Conservation (phyloP, 352 stramenopile genomes). For the Globisporangium sylvaticum region DNA sequence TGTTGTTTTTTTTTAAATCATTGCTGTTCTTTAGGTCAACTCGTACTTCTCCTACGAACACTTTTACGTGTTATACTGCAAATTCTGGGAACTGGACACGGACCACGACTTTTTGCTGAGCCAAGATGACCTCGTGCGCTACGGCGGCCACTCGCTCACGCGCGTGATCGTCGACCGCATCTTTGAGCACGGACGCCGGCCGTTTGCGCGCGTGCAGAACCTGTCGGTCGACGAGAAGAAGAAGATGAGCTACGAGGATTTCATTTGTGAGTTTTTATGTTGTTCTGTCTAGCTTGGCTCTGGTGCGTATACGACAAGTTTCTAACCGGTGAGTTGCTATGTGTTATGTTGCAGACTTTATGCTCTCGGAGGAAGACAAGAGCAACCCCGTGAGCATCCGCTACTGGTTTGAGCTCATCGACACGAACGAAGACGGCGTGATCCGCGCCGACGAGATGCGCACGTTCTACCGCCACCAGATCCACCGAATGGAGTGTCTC, state of each 20-base stretch:
- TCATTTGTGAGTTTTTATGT: slow-evolving; percentile 67
- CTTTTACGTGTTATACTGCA: slow-evolving; percentile 99
- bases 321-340: neutral
- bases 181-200: slow-evolving; percentile 75
- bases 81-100: slow-evolving; percentile 99
- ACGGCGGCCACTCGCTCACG: slow-evolving; percentile 80
- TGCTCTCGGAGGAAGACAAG: slow-evolving; percentile 99
- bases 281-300: neutral
- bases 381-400: slow-evolving; percentile 93
- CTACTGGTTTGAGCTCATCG: slow-evolving; percentile 98
- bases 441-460: slow-evolving; percentile 96
- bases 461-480: slow-evolving; percentile 91
- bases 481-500: slow-evolving; percentile 97
- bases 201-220: slow-evolving; percentile 77
- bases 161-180: slow-evolving; percentile 87
- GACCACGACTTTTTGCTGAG: slow-evolving; percentile 86
- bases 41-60: slow-evolving; percentile 99
- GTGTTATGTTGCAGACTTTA: slow-evolving; percentile 86
- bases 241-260: slow-evolving; percentile 90
- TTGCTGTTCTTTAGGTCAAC: slow-evolving; percentile 54
- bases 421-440: slow-evolving; percentile 96
- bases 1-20: neutral
- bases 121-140: slow-evolving; percentile 79
- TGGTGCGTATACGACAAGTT: neutral
- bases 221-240: slow-evolving; percentile 81